These are phyloP conservation scores for Nicotiana otophora DNA, from an alignment of 257 asterid species.

Conservation along the genomic window DNA sequence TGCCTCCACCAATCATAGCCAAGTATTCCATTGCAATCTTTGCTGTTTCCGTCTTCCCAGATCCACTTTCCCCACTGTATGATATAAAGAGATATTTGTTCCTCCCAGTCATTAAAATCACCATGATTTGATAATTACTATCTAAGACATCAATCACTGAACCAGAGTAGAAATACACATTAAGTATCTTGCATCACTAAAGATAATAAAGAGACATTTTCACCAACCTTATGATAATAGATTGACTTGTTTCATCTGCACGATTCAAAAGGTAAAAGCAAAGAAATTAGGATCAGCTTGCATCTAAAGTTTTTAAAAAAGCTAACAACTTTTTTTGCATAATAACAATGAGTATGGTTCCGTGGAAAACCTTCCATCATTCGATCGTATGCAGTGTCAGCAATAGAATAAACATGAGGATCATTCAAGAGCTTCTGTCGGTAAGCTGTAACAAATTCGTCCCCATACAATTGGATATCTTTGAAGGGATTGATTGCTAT, in stretches of 20 bases:
- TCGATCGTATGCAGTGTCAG: constrained; percentile 61
- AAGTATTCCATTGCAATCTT: constrained; percentile 75
- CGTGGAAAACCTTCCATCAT: constrained; percentile 64
- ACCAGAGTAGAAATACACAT: not conserved
- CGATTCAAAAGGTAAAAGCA: constrained; percentile 14
- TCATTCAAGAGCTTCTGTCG: constrained; percentile 60
- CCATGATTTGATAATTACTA: not conserved
- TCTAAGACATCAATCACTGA: not conserved
- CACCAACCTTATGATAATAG: constrained; percentile 84
- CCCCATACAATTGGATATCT: constrained; percentile 59
- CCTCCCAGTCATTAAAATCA: not conserved
- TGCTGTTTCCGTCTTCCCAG: constrained; percentile 98
- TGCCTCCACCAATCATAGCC: constrained; percentile 70
- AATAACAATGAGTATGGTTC: not conserved
- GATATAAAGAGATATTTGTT: constrained; percentile 20
- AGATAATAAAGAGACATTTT: constrained; percentile 17
- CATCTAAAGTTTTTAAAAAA: not conserved
- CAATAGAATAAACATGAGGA: constrained; percentile 88
- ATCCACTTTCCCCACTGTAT: constrained; percentile 90
- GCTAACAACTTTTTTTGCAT: constrained; percentile 9
- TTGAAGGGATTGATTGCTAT: constrained; percentile 89
- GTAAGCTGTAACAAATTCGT: constrained; percentile 58
- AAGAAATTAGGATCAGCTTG: constrained; percentile 14
- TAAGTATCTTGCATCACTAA: constrained; percentile 1
- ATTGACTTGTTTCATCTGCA: constrained; percentile 81